Evolutionary conservation across 805 yeast species (phyloP), one percentile per base, ranked within the genome.

Genomic region (Ogataea nitratoaversa): DNA sequence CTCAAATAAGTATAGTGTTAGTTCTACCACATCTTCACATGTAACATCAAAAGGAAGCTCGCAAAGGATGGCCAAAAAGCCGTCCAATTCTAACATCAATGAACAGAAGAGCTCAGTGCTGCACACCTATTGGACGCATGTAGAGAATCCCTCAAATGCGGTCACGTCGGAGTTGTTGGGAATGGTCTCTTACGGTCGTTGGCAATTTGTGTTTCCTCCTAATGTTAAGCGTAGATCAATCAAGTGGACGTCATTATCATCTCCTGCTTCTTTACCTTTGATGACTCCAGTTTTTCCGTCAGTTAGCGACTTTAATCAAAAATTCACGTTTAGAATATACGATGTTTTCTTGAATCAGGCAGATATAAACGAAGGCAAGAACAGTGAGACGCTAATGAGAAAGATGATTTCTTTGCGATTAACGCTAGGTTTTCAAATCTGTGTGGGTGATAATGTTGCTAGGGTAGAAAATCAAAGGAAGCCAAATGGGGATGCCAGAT

Each of bases 211-310:
- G 1, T 87, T 87, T 51, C 96, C 98, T 0, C 73, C 74, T 12
- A 74, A 76, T 32, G 78, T 82, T 13, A 78, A 74, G 38, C 68
- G 85, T 39, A 76, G 77, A 50, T 67, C 81, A 13, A 82, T 90
- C 37, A 90, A 90, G 56, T 93, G 99, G 99, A 76, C 87, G 38
- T 90, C 98, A 0, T 70, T 95, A 38, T 82, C 89, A 12, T 79
- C 96, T 0, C 99, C 99, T 0, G 97, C 98, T 0, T 83, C 95
- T 6, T 67, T 93, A 19, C 99, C 99, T 0, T 67, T 86, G 0
- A 79, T 88, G 2, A 79, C 95, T 0, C 77, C 84, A 2, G 71
- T 82, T 8, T 90, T 90, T 52, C 97, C 98, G 0, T 60, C 82
- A 0, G 64, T 70, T 11, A 67, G 70, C 4, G 89, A 86, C 42